Base-by-base conservation (phyloP, 192 early-diverging fungal species). In the Backusella psychrophila region DNA sequence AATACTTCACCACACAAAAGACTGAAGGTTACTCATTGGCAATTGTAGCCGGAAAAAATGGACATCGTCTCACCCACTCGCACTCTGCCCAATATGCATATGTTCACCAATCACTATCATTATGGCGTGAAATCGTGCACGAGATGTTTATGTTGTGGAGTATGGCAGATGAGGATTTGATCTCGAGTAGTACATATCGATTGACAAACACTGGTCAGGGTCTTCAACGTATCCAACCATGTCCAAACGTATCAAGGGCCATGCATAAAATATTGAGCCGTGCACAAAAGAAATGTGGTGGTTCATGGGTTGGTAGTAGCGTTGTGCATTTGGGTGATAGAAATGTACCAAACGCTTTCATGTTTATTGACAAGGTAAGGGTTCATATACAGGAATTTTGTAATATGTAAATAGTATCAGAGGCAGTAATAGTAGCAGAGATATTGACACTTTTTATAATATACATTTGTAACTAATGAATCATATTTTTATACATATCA, bases 141-240 rank as follows among this genome's bases (percentile, higher is more conserved):
- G 96, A 98, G 78, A 98, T 98, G 96, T 99, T 98, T 83, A 93
- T 91, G 89, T 89, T 99, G 15, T 99, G 97, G 97, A 85, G 83
- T 67, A 80, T 96, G 14, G 90, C 98, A 1, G 98, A 99, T 86
- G 66, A 85, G 34, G 98, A 99, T 76, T 81, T 99, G 83, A 81
- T 98, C 59, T 80, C 84, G 8, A 46, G 76, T 26, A 73, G 76
- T 81, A 74, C 86, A 31, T 99, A 99, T 86, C 87, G 97, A 14
- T 87, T 99, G 67, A 86, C 93, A 36, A 96, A 99, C 82, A 99
- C 98, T 3, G 98, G 98, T 2, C 98, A 99, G 83, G 98, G 98
- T 23, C 83, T 99, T 78, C 94, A 99, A 77, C 93, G 98, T 39
- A 93, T 99, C 72, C 98, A 99, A 79, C 79, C 86, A 38, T 96